A percentile compares a stretch with the other conserved stretches of the same genome.
These are phyloP conservation scores for Cubamyces lactineus DNA, from an alignment of 768 basidiomycete genomes.

Conservation along the genomic window DNA sequence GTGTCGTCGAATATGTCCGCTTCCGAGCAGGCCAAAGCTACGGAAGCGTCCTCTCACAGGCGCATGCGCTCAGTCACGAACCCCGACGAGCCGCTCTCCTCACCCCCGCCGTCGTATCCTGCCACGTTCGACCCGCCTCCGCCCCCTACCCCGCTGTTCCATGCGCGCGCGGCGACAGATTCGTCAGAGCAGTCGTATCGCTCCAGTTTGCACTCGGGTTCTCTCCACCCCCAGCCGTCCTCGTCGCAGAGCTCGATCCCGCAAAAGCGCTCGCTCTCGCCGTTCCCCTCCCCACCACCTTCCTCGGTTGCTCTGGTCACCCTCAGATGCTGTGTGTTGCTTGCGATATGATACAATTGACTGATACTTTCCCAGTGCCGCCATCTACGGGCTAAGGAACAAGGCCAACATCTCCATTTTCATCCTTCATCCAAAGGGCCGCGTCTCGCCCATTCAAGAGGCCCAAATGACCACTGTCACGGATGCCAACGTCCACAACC, in stretches of 20 bases:
- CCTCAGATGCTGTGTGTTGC: background rate
- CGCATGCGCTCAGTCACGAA: conserved; percentile 24
- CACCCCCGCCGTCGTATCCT: conserved; percentile 21
- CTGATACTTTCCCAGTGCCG: conserved; percentile 63
- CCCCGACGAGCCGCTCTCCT: conserved; percentile 21
- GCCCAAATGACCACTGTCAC: conserved; percentile 99
- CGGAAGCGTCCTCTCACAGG: conserved; percentile 16
- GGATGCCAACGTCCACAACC: conserved; percentile 91
- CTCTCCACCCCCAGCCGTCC: background rate
- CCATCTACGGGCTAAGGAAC: conserved; percentile 94
- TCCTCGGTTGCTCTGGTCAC: too few species aligned
- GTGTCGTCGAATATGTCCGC: conserved; percentile 1
- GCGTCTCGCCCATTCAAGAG: conserved; percentile 96
- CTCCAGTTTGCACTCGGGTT: conserved; percentile 12
- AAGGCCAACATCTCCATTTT: conserved; percentile 96
- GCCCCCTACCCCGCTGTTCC: conserved; percentile 1
- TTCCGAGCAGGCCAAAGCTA: conserved; percentile 15
- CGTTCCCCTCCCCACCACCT: conserved; percentile 16
- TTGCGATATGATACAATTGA: background rate
- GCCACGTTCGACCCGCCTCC: conserved; percentile 15
- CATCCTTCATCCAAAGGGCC: conserved; percentile 97
- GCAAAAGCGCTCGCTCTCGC: conserved; percentile 19
- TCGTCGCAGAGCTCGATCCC: background rate
- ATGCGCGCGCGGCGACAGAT: conserved; percentile 8
- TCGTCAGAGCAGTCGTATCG: conserved; percentile 11